phyloP scores from a whole-genome alignment of 495 filamentous ascomycete species.

The Glutinoglossum americanum region DNA sequence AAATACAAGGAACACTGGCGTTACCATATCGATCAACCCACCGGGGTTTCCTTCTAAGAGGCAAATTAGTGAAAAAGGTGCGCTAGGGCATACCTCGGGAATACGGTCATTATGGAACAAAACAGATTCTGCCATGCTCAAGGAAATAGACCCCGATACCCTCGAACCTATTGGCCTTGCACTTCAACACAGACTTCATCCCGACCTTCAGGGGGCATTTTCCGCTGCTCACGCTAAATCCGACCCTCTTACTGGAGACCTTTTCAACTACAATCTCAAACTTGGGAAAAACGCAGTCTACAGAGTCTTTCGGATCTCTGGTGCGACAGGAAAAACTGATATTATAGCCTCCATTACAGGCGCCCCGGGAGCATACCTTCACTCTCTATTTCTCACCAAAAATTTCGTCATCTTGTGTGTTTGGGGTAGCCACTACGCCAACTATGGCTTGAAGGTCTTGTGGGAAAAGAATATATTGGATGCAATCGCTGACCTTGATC shows the following conservation, averaged over 20 bases:
- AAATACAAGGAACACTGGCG: constrained; percentile 30
- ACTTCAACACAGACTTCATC: constrained; percentile 36
- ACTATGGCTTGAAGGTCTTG: constrained; percentile 26
- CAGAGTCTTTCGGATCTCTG: constrained; percentile 39
- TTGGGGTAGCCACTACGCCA: constrained; percentile 30
- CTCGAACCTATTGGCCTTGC: constrained; percentile 44
- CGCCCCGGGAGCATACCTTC: constrained; percentile 38
- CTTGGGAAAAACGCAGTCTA: constrained; percentile 29
- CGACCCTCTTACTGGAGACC: constrained; percentile 48
- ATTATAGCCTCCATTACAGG: constrained; percentile 45
- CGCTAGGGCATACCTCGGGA: constrained; percentile 8
- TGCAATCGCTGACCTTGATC: constrained; percentile 30
- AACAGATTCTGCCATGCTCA: constrained; percentile 34
- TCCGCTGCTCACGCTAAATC: constrained; percentile 45
- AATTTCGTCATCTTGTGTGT: constrained; percentile 47
- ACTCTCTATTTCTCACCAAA: constrained; percentile 47
- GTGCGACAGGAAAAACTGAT: constrained; percentile 36
- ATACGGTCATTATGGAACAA: constrained; percentile 31
- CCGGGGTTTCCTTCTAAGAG: constrained; percentile 21
- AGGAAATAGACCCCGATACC: constrained; percentile 43
- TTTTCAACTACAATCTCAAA: constrained; percentile 57
- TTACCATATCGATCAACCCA: constrained; percentile 36
- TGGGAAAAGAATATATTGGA: constrained; percentile 35
- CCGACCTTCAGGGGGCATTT: constrained; percentile 37
- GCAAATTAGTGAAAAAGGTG: constrained; percentile 1